These are phyloP conservation scores for Debaryomycetaceae sp. DNA, from an alignment of 1,139 yeast genomes.

Conservation along the genomic window DNA sequence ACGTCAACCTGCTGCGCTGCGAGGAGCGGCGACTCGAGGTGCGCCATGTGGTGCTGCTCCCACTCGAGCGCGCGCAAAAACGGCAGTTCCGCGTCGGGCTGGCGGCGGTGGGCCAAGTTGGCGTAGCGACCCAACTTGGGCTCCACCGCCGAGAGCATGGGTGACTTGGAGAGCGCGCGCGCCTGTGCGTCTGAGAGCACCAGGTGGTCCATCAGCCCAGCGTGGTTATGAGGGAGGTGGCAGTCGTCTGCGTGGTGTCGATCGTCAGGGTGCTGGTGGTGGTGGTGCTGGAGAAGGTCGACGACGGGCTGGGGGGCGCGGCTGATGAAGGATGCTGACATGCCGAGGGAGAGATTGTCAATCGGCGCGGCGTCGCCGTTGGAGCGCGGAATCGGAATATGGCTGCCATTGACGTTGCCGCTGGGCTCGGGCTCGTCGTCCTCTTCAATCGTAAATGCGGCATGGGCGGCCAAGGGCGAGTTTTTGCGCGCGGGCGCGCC, in stretches of 20 bases:
- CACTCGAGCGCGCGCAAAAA: slow-evolving; percentile 13
- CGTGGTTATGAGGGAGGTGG: slow-evolving; percentile 36
- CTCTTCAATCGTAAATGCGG: slow-evolving; percentile 8
- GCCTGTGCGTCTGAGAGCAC: slow-evolving; percentile 48
- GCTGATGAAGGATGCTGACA: slow-evolving; percentile 42
- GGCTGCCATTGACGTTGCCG: slow-evolving; percentile 6
- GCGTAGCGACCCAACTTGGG: slow-evolving; percentile 52
- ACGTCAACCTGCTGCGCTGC: slow-evolving; percentile 44
- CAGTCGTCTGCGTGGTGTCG: no score
- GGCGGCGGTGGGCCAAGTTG: slow-evolving; percentile 33
- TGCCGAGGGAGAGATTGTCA: slow-evolving; percentile 38
- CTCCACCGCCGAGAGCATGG: slow-evolving; percentile 51
- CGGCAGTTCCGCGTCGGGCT: slow-evolving; percentile 14
- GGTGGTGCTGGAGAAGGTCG: slow-evolving; percentile 20
- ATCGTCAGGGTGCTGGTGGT: slow-evolving; percentile 27
- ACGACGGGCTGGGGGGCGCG: slow-evolving; percentile 40
- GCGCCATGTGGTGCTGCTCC: slow-evolving; percentile 8
- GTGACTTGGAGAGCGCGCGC: slow-evolving; percentile 49
- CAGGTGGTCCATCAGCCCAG: slow-evolving; percentile 32
- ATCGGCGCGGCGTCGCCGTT: slow-evolving; percentile 11
- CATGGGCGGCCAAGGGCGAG: slow-evolving; percentile 12
- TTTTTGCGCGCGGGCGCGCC: slow-evolving; percentile 15
- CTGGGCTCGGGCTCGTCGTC: slow-evolving; percentile 8
- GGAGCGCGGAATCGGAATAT: slow-evolving; percentile 5
- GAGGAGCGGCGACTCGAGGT: slow-evolving; percentile 31